A percentile compares a stretch with the other conserved stretches of the same genome.
Evolutionary conservation across 345 rosid species (phyloP).

Genomic region (Noccaea caerulescens): DNA sequence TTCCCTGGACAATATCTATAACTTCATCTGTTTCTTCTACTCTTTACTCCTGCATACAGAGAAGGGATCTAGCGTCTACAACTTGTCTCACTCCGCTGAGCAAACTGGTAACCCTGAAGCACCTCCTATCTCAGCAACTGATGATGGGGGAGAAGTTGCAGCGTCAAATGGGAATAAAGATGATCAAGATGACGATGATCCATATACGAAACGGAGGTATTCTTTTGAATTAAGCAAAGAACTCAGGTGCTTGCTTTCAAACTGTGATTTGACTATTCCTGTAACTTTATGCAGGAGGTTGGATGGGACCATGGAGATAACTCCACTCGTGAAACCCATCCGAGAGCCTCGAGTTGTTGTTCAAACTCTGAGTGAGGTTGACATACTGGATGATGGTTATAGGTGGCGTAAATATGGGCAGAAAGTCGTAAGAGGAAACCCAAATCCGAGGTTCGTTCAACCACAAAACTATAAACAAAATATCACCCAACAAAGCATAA

Average conservation of each 20-base stretch:
- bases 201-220: slow-evolving; percentile 83
- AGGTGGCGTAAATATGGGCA: slow-evolving; percentile 99
- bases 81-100: slow-evolving; percentile 52
- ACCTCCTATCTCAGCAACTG: slow-evolving; percentile 59
- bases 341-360: slow-evolving; percentile 98
- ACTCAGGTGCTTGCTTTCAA: slow-evolving; percentile 18
- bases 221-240: slow-evolving; percentile 25
- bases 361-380: slow-evolving; percentile 96
- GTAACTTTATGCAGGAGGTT: slow-evolving; percentile 63
- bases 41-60: slow-evolving; percentile 48
- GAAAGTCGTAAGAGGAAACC: slow-evolving; percentile 97
- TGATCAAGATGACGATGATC: slow-evolving; percentile 81
- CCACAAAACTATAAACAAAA: neutral
- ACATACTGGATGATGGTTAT: slow-evolving; percentile 96
- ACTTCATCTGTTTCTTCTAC: slow-evolving; percentile 29
- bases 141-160: slow-evolving; percentile 59
- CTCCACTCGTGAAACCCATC: slow-evolving; percentile 93
- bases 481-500: neutral
- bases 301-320: slow-evolving; percentile 77
- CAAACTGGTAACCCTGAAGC: slow-evolving; percentile 58
- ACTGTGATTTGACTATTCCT: slow-evolving; percentile 22
- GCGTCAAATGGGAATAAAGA: slow-evolving; percentile 39
- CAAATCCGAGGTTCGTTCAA: slow-evolving; percentile 83
- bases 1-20: neutral
- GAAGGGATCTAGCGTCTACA: slow-evolving; percentile 57